phyloP scores from a whole-genome alignment of 257 asterid genomes.

The Echium plantagineum region DNA sequence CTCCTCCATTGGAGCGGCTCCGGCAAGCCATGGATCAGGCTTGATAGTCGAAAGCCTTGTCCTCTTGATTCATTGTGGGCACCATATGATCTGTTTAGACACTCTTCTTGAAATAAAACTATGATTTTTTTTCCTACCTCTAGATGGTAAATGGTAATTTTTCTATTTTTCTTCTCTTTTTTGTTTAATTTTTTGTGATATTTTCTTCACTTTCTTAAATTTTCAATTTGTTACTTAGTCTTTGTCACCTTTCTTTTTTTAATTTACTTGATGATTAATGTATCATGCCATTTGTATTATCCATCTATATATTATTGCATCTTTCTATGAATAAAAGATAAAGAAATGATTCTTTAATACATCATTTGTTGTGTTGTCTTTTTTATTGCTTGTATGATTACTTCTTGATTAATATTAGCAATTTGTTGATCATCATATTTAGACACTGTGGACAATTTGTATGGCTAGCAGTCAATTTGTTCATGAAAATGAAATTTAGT shows the following conservation, averaged over 20 bases:
- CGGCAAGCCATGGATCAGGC: constrained; percentile 89
- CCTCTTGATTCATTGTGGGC: constrained; percentile 83
- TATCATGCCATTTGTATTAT: not conserved
- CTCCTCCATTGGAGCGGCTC: constrained; percentile 96
- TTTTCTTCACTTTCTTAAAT: too few species aligned
- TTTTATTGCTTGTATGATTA: too few species aligned
- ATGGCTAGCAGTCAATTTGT: not conserved
- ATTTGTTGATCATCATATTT: too few species aligned
- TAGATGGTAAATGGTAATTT: not conserved
- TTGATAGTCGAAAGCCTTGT: constrained; percentile 63
- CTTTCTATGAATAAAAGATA: not conserved
- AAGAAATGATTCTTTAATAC: not conserved
- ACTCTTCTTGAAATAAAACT: constrained; percentile 17
- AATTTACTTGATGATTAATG: not conserved
- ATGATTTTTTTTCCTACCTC: not conserved
- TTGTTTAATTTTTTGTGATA: not conserved
- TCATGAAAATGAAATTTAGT: not conserved
- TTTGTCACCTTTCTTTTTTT: too few species aligned
- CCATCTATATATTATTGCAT: not conserved
- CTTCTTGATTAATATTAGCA: too few species aligned
- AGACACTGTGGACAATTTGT: not conserved
- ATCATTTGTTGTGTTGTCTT: not conserved
- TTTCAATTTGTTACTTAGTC: too few species aligned
- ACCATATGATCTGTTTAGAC: constrained; percentile 60
- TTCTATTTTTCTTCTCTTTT: too few species aligned